Evolutionary conservation across 768 basidiomycete genomes (phyloP), one percentile per base, ranked within the genome.

Genomic region (Trametopsis cervina): DNA sequence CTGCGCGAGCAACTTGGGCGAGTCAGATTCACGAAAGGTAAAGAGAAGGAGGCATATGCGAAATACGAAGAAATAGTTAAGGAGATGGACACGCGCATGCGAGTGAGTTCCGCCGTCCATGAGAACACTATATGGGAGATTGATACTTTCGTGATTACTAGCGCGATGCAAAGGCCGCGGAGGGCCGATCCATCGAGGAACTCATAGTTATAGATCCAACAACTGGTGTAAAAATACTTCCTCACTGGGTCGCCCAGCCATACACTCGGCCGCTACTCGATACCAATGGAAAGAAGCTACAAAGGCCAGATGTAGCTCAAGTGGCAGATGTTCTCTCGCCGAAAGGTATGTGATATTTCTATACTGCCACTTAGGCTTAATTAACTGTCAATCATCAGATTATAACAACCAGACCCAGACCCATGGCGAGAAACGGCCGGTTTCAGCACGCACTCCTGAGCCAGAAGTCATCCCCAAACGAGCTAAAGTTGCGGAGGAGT

Each of bases 221-320:
- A 40, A 78, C 75, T 0, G 78, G 80, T 4, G 62, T 83, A 36
- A 70, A 70, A 36, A 53, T 70, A 0, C 64, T 88, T 4, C 86
- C 85, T 0, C 75, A 80, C 56, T 89, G 84, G 78, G 69, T 83
- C 18, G 75, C 77, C 11, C 87, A 90, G 59, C 86, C 87, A 1
- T 80, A 85, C 56, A 73, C 85, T 53, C 69, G 83, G 6, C 73
- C 76, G 2, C 18, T 21, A 20, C 33, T 41, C 40, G 29, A 33
- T 15, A 33, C 15, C 7, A 33, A 33, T 15, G 29, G 29, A 15
- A 33, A 33, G 29, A 26, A 47, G 21, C n/a, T 39, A 6, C 27
- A 49, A 26, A 44, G 40, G 22, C 29, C 42, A 10, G 39, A 44
- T 23, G 37, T 18, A 7, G 41, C 38, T 9, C 29, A 33, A 33